Conservation (phyloP, 139 green algal species). For the Chlorella sorokiniana region DNA sequence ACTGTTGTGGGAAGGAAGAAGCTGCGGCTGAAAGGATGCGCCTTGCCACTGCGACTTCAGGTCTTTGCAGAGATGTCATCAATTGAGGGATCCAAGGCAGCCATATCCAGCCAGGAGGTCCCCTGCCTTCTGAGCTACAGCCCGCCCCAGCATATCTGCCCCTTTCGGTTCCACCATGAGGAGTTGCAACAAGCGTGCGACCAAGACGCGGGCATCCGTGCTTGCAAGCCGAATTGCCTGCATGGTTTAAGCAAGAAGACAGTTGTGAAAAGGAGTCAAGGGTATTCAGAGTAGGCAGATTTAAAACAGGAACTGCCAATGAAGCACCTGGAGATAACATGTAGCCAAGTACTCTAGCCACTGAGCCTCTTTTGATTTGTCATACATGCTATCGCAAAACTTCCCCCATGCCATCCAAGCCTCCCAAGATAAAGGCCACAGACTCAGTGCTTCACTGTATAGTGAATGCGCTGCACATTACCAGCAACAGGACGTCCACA, state of each 20-base stretch:
- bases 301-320: not conserved
- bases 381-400: slow-evolving; percentile 84
- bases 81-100: slow-evolving; percentile 94
- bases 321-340: slow-evolving; percentile 12
- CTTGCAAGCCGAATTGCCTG: slow-evolving; percentile 67
- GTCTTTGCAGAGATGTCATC: slow-evolving; percentile 80
- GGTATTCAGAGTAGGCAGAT: not conserved
- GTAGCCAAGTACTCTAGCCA: slow-evolving; percentile 83
- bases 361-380: slow-evolving; percentile 29
- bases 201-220: slow-evolving; percentile 56
- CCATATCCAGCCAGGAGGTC: slow-evolving; percentile 91
- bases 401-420: slow-evolving; percentile 92
- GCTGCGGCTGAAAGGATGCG: slow-evolving; percentile 53
- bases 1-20: slow-evolving; percentile 69
- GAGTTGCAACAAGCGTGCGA: slow-evolving; percentile 87
- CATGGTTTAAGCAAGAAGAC: no score
- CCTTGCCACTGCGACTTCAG: slow-evolving; percentile 73
- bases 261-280: no score
- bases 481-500: no score
- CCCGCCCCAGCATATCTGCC: slow-evolving; percentile 46
- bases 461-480: slow-evolving; percentile 62
- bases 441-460: slow-evolving; percentile 80
- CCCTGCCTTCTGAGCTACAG: slow-evolving; percentile 40
- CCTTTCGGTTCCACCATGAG: slow-evolving; percentile 87
- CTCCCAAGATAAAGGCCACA: slow-evolving; percentile 78